Conservation (phyloP, 202 grass and related monocot species). For the Dendrocalamus latiflorus region DNA sequence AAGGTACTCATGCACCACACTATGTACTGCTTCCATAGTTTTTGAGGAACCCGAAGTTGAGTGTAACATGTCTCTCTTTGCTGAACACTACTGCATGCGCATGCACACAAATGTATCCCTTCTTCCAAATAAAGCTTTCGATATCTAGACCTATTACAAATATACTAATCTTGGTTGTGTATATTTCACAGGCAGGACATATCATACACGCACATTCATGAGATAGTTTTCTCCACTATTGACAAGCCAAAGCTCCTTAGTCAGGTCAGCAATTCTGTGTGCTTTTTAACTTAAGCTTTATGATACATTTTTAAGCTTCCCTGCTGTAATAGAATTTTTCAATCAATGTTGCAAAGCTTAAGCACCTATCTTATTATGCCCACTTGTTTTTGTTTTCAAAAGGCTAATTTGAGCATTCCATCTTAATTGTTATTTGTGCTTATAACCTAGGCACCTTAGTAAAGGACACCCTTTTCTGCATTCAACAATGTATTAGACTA, state of each 20-base stretch:
- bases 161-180: constrained; percentile 22
- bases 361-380: neutral
- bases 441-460: constrained; percentile 1
- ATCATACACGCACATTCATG: constrained; percentile 62
- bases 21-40: constrained; percentile 21
- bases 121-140: constrained; percentile 11
- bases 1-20: constrained; percentile 48
- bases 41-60: constrained; percentile 16
- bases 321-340: neutral
- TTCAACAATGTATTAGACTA: constrained; percentile 4
- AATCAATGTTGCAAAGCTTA: constrained; percentile 2
- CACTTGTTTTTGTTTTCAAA: neutral
- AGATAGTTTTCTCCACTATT: constrained; percentile 86
- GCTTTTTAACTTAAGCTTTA: neutral
- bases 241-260: constrained; percentile 99
- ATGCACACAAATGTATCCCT: neutral
- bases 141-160: neutral
- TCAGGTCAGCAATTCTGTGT: constrained; percentile 54
- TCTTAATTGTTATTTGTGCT: neutral
- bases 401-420: constrained; percentile 12
- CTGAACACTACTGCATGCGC: constrained; percentile 2
- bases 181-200: constrained; percentile 61
- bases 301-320: constrained; percentile 4
- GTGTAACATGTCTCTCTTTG: constrained; percentile 14
- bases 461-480: neutral